Evolutionary conservation across 305 asterid species (phyloP).

Genomic region (Fraxinus xanthoxyloides): DNA sequence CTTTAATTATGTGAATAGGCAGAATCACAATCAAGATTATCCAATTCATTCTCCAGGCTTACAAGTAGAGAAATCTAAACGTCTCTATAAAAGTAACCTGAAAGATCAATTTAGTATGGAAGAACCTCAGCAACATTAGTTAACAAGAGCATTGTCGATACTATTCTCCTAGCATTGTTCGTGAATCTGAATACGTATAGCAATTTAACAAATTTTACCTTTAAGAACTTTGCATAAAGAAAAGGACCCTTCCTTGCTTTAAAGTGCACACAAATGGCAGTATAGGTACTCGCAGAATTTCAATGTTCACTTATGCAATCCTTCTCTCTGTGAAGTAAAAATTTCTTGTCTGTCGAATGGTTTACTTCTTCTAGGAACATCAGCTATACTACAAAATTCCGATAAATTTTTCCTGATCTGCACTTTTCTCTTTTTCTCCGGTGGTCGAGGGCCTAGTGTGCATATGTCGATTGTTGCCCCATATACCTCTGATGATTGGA

Average conservation of each 20-base stretch:
- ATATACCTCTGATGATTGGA: slow-evolving; percentile 34
- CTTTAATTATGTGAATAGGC: not conserved
- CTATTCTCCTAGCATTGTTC: not conserved
- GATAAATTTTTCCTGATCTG: slow-evolving; percentile 44
- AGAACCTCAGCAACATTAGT: not conserved
- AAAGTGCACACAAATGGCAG: not conserved
- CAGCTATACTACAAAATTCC: slow-evolving; percentile 40
- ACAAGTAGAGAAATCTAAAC: not conserved
- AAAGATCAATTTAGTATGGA: not conserved
- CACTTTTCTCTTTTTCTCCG: slow-evolving; percentile 49
- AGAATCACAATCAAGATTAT: not conserved
- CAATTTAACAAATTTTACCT: not conserved
- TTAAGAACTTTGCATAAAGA: not conserved
- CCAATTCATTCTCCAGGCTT: not conserved
- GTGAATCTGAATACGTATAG: not conserved
- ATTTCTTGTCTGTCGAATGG: slow-evolving; percentile 28
- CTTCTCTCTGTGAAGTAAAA: slow-evolving; percentile 28
- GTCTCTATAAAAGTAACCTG: not conserved
- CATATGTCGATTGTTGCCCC: slow-evolving; percentile 54
- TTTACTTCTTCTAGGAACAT: not conserved
- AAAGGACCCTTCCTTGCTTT: not conserved
- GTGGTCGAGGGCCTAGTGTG: slow-evolving; percentile 60
- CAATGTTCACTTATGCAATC: slow-evolving; percentile 19
- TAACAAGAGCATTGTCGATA: not conserved
- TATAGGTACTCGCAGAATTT: not conserved